Base-by-base conservation (phyloP, 2,329 filamentous ascomycete genomes). In the Cercospora sesami region DNA sequence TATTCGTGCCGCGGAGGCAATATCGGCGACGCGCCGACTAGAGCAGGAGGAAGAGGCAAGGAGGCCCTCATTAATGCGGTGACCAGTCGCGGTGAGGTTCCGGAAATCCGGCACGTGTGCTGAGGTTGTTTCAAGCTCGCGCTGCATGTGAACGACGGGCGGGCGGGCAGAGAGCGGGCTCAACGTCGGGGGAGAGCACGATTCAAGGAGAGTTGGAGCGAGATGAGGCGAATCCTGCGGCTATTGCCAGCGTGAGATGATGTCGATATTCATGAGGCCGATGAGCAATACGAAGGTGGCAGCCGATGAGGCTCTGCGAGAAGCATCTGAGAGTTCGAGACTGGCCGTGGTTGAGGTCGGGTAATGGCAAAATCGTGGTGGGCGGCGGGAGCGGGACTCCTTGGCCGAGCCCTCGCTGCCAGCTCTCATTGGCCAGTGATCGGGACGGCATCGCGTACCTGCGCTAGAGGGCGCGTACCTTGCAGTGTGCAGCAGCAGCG, bases 231-330 rank as follows among this genome's bases (percentile, higher is more conserved):
- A n/a, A 21, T 48, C 45, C 8, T 23, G 18, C 18, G 18, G 45
- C 18, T 23, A 23, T 23, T 23, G 18, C 16, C 36, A n/a, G 36
- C 36, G 12, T 26, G 45, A 51, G 42, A 23, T 18, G 18, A 51
- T 51, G 45, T 51, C 45, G 45, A 51, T 23, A 26, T 51, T 23
- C 21, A 51, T 51, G 45, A 51, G 18, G 45, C 9, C 4, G 45
- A 51, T 51, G 36, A 48, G 21, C 33, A 61, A 14, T 16, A 30
- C 7, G 21, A 61, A 7, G 31, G 18, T 14, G 36, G 36, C 30
- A 18, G 45, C 18, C 21, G 45, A 12, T 61, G 59, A n/a, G 59
- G 59, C 59, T 61, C 59, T 61, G 59, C 59, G 42, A n/a, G 21
- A 36, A 42, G 36, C 45, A 14, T 23, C 18, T 23, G 45, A 12